Base-by-base conservation (phyloP, 768 basidiomycete genomes). In the Hirschioporus abietinus region DNA sequence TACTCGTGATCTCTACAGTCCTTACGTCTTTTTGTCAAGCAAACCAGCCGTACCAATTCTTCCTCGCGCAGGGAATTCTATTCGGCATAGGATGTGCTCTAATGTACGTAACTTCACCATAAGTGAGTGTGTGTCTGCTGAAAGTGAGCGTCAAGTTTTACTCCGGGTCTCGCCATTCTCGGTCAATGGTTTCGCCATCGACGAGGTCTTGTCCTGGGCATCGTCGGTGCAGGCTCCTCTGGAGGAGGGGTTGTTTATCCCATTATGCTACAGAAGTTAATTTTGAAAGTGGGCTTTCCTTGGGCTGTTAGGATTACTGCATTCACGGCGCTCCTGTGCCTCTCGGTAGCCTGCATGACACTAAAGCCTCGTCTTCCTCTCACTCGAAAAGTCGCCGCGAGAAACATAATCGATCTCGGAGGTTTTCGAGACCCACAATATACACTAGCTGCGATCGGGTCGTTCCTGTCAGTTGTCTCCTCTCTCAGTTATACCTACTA, bases 181-280 rank as follows among this genome's bases (percentile, higher is more conserved):
- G 70, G 75, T 0, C 80, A 81, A 67, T 76, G 75, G 72, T 81
- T 82, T 75, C 72, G 73, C 12, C 68, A 67, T 5, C 71, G 73
- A 18, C 71, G 80, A 9, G 75, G 75, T 1, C 70, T 79, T 24
- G 82, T 78, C 0, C 74, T 78, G 27, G 80, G 80, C 4, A 58
- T 81, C 23, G 73, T 77, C 20, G 74, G 76, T 0, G 72, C 76
- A 26, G 81, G 81, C 7, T 66, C 71, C 30, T 82, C 83, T 52
- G 52, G 82, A 30, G 85, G 86, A 26, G 85, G 83, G 4, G 80
- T 83, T 64, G 64, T 85, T 17, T 83, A 83, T 68, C 86, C 86
- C 2, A 78, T 86, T 42, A 76, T 87, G 66, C 76, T 86, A 1
- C 83, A 85, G 68, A 81, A 81, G 63, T 73, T 86, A 61, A 70